A percentile compares a stretch with the other conserved stretches of the same genome.
These are phyloP conservation scores for Tylopilus rubrobrunneus DNA, from an alignment of 768 basidiomycete species.

Conservation along the genomic window DNA sequence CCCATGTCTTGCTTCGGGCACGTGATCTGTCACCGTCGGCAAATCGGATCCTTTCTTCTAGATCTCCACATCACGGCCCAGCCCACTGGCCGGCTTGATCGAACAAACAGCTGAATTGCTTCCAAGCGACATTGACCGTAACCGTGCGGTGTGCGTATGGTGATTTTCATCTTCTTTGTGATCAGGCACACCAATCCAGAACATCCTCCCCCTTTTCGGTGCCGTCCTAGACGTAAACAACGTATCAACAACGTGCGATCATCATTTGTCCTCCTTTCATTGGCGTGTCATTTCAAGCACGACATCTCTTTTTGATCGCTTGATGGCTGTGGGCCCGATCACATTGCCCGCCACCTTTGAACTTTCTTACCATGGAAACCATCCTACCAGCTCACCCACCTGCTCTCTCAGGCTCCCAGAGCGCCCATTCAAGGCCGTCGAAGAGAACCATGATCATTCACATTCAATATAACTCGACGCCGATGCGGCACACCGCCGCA, in stretches of 20 bases:
- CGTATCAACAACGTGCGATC: slow-evolving; percentile 28
- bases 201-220: slow-evolving; percentile 29
- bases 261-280: slow-evolving; percentile 18
- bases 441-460: slow-evolving; percentile 5
- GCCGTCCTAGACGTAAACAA: slow-evolving; percentile 27
- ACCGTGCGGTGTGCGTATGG: slow-evolving; percentile 14
- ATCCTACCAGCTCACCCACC: slow-evolving; percentile 8
- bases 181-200: slow-evolving; percentile 28
- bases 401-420: background rate
- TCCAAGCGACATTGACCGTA: slow-evolving; percentile 15
- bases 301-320: slow-evolving; percentile 25
- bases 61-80: slow-evolving; percentile 6
- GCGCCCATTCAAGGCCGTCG: slow-evolving; percentile 4
- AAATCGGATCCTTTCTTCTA: background rate
- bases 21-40: slow-evolving; percentile 18
- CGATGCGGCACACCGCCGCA: slow-evolving; percentile 10
- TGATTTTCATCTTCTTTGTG: slow-evolving; percentile 19
- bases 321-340: slow-evolving; percentile 19
- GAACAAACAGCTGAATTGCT: slow-evolving; percentile 6
- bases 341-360: slow-evolving; percentile 8
- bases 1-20: slow-evolving; percentile 19
- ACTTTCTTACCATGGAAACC: slow-evolving; percentile 30
- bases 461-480: background rate
- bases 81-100: background rate
- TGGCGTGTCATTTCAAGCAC: slow-evolving; percentile 23